A percentile compares a stretch with the other conserved stretches of the same genome.
Conservation (phyloP, 2,329 filamentous ascomycete genomes). For the Curvularia eragrostidis region DNA sequence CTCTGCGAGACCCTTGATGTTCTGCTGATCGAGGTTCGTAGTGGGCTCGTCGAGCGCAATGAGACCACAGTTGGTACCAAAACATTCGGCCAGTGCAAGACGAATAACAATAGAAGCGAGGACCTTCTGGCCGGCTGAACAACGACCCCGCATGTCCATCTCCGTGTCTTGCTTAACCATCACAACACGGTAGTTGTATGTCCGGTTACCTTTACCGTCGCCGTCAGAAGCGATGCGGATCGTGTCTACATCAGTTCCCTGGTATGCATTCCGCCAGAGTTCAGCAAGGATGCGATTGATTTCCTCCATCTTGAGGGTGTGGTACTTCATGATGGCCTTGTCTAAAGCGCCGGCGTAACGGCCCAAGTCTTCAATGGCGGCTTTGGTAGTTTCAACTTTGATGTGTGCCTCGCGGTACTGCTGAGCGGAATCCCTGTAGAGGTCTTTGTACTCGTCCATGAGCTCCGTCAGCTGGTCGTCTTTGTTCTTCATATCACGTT, state of each 20-base stretch:
- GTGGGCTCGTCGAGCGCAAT: slow-evolving; percentile 98
- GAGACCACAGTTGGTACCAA: slow-evolving; percentile 92
- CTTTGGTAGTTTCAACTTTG: slow-evolving; percentile 88
- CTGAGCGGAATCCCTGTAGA: slow-evolving; percentile 81
- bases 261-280: slow-evolving; percentile 96
- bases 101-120: slow-evolving; percentile 97
- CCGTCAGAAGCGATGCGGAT: slow-evolving; percentile 94
- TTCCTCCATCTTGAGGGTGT: slow-evolving; percentile 96
- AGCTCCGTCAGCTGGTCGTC: slow-evolving; percentile 78
- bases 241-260: slow-evolving; percentile 95
- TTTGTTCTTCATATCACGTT: slow-evolving; percentile 82
- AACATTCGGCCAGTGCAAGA: slow-evolving; percentile 92
- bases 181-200: slow-evolving; percentile 94
- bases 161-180: slow-evolving; percentile 98
- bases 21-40: slow-evolving; percentile 93
- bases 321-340: slow-evolving; percentile 97
- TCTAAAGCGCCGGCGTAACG: slow-evolving; percentile 85
- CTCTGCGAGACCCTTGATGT: slow-evolving; percentile 87
- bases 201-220: slow-evolving; percentile 77
- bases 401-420: slow-evolving; percentile 89
- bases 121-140: slow-evolving; percentile 95
- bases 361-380: slow-evolving; percentile 86
- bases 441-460: slow-evolving; percentile 79
- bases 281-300: slow-evolving; percentile 95
- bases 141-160: slow-evolving; percentile 99